These are phyloP conservation scores for Symbiodinium natans DNA, from an alignment of 73 alveolate species.

Conservation along the genomic window DNA sequence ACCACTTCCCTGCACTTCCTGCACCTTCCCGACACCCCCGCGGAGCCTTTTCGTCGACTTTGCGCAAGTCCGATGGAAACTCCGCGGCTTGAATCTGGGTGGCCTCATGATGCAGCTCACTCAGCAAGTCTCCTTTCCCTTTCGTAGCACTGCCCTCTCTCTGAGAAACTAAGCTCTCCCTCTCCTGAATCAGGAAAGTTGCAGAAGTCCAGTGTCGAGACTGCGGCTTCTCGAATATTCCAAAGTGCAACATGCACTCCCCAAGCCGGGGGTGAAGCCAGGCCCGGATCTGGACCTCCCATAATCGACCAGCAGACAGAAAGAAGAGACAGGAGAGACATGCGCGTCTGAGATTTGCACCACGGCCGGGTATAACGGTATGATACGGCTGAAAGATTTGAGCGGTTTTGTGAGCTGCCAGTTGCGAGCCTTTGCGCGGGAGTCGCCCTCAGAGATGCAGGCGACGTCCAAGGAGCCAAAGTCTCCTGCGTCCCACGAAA, in stretches of 20 bases:
- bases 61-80: conserved; percentile 56
- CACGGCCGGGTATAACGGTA: not conserved
- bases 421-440: conserved; percentile 4
- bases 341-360: not conserved
- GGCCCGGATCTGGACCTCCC: conserved; percentile 67
- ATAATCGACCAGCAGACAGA: not conserved
- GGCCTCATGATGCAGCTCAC: not conserved
- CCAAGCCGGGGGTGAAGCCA: conserved; percentile 83
- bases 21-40: too few relatives aligned
- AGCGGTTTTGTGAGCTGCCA: not conserved
- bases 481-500: not conserved
- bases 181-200: not conserved
- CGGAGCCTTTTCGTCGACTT: conserved; percentile 65
- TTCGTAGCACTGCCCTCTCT: not conserved
- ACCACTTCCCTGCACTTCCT: too few relatives aligned
- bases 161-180: not conserved
- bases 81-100: conserved; percentile 11
- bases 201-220: conserved; percentile 67
- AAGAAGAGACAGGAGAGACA: not conserved
- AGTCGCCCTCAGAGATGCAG: conserved; percentile 41
- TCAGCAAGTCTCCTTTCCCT: not conserved
- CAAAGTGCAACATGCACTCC: conserved; percentile 70
- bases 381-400: not conserved
- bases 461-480: conserved; percentile 78
- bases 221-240: conserved; percentile 58